phyloP scores from a whole-genome alignment of 2,329 filamentous ascomycete species.

The Paracorniculantispora psalliotae region DNA sequence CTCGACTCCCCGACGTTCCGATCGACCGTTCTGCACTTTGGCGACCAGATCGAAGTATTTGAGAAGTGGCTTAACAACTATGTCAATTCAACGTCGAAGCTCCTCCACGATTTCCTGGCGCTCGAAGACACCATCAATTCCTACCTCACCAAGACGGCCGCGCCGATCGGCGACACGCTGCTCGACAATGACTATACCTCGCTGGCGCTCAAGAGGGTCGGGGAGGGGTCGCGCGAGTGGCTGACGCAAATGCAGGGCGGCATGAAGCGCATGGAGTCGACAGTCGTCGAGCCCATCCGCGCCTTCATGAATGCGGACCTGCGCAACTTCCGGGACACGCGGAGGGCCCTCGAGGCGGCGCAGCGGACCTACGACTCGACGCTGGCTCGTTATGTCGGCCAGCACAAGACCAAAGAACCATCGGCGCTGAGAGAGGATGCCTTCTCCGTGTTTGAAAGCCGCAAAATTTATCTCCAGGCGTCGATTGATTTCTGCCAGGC shows the following conservation, averaged over 20 bases:
- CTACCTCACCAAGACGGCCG: slow-evolving; percentile 72
- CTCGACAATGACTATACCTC: slow-evolving; percentile 95
- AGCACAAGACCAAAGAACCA: slow-evolving; percentile 90
- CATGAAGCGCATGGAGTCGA: slow-evolving; percentile 70
- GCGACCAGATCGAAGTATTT: slow-evolving; percentile 84
- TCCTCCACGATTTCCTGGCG: slow-evolving; percentile 58
- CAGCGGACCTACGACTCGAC: slow-evolving; percentile 83
- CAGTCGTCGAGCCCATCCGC: slow-evolving; percentile 77
- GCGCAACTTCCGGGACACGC: slow-evolving; percentile 78
- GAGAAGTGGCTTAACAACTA: slow-evolving; percentile 82
- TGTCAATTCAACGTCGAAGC: slow-evolving; percentile 47
- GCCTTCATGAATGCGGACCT: slow-evolving; percentile 75
- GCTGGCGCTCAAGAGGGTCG: slow-evolving; percentile 76
- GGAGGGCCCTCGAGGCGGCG: slow-evolving; percentile 67
- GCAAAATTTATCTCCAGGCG: slow-evolving; percentile 84
- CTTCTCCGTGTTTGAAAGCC: slow-evolving; percentile 88
- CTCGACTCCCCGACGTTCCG: slow-evolving; percentile 96
- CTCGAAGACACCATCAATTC: slow-evolving; percentile 76
- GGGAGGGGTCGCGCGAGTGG: slow-evolving; percentile 81
- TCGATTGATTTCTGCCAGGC: slow-evolving; percentile 91
- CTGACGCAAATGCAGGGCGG: slow-evolving; percentile 72
- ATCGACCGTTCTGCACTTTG: slow-evolving; percentile 77
- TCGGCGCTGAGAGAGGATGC: slow-evolving; percentile 90
- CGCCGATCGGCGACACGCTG: slow-evolving; percentile 73
- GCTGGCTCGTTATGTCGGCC: slow-evolving; percentile 73